phyloP scores from a whole-genome alignment of 345 rosid species.

The Combretum micranthum region DNA sequence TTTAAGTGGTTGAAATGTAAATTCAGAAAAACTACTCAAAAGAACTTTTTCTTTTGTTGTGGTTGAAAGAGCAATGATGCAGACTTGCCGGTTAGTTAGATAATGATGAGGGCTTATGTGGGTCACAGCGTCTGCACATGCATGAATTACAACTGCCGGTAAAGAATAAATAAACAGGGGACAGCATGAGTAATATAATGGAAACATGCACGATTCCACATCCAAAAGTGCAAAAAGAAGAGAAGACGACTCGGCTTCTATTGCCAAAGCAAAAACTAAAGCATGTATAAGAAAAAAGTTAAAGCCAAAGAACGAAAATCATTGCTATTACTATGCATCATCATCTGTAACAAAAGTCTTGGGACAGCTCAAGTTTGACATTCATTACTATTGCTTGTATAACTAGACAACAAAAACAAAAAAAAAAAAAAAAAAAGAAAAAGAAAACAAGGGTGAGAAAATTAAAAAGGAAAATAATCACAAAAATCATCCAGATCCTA shows the following conservation, averaged over 20 bases:
- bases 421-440: too few species aligned
- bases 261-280: conserved; percentile 2
- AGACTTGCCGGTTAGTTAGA: neutral
- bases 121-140: conserved; percentile 3
- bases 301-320: conserved; percentile 1
- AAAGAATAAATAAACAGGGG: conserved; percentile 1
- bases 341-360: conserved; percentile 3
- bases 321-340: conserved; percentile 8
- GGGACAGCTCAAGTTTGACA: conserved; percentile 2
- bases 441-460: neutral
- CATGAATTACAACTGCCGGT: conserved; percentile 3
- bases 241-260: conserved; percentile 1
- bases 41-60: too few species aligned
- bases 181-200: neutral
- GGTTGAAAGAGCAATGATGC: too few species aligned
- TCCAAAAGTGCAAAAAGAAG: neutral
- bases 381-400: conserved; percentile 1
- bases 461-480: conserved; percentile 1
- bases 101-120: conserved; percentile 2
- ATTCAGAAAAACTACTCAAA: too few species aligned
- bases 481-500: conserved; percentile 5
- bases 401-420: neutral
- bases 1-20: too few species aligned
- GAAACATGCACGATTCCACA: neutral
- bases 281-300: neutral